A percentile compares a stretch with the other conserved stretches of the same genome.
phyloP scores from a whole-genome alignment of 2,329 filamentous ascomycete genomes.

The Curvularia sp. region DNA sequence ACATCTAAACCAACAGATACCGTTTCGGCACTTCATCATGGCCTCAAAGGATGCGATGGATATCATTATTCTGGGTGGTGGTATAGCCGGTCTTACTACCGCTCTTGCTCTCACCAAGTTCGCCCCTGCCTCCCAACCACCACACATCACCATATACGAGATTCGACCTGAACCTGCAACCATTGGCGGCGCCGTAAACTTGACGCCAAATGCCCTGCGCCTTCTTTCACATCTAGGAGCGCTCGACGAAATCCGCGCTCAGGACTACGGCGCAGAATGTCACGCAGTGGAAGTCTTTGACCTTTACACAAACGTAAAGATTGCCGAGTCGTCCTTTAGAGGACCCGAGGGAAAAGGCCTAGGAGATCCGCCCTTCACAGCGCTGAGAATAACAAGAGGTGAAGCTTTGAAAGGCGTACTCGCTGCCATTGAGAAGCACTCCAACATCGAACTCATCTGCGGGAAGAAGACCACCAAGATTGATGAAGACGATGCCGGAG shows the following conservation, averaged over 20 bases:
- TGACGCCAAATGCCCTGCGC: slow-evolving; percentile 68
- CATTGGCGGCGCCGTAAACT: slow-evolving; percentile 66
- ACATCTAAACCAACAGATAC: not conserved
- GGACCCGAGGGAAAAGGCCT: slow-evolving; percentile 54
- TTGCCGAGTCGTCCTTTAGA: slow-evolving; percentile 54
- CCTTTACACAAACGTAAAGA: slow-evolving; percentile 52
- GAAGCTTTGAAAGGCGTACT: slow-evolving; percentile 55
- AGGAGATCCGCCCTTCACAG: slow-evolving; percentile 55
- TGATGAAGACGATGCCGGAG: slow-evolving; percentile 51
- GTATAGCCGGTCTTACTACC: slow-evolving; percentile 46
- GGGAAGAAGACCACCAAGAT: slow-evolving; percentile 55
- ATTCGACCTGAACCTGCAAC: slow-evolving; percentile 56
- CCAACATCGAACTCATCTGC: slow-evolving; percentile 54
- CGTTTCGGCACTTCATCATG: slow-evolving; percentile 1
- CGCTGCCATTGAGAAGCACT: slow-evolving; percentile 49
- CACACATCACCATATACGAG: slow-evolving; percentile 58
- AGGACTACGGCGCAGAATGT: slow-evolving; percentile 53
- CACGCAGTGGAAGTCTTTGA: slow-evolving; percentile 57
- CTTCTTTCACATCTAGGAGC: slow-evolving; percentile 59
- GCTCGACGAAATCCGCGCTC: slow-evolving; percentile 54
- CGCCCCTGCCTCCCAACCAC: slow-evolving; percentile 45
- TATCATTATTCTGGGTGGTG: slow-evolving; percentile 44
- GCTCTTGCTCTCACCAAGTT: slow-evolving; percentile 57
- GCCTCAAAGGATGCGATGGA: slow-evolving; percentile 23
- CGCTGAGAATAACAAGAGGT: slow-evolving; percentile 55